Conservation (phyloP, 164 flowering plant species). For the Echeveria elegans region DNA sequence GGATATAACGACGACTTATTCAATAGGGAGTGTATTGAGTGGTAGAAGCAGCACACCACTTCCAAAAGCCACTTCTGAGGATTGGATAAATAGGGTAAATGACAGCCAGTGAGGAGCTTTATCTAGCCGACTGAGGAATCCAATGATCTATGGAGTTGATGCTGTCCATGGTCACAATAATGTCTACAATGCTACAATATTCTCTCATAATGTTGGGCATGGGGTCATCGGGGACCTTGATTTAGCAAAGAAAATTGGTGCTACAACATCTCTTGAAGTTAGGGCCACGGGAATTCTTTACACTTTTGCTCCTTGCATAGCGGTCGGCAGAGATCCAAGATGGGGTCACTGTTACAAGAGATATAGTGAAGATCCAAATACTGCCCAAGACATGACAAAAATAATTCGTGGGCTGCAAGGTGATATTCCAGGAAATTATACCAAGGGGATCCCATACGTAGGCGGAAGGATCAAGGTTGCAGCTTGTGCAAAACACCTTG, state of each 20-base stretch:
- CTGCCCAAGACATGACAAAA: conserved; percentile 53
- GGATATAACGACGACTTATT: conserved; percentile 26
- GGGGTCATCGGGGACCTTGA: conserved; percentile 61
- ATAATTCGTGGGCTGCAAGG: conserved; percentile 64
- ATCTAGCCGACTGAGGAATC: too few species aligned
- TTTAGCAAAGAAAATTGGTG: conserved; percentile 48
- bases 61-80: conserved; percentile 34
- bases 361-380: too few species aligned
- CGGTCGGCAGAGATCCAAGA: conserved; percentile 68
- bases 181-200: too few species aligned
- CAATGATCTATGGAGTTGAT: conserved; percentile 49
- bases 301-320: conserved; percentile 70
- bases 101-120: conserved; percentile 38
- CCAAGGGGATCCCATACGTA: conserved; percentile 49
- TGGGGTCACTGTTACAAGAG: conserved; percentile 78
- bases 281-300: conserved; percentile 73
- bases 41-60: conserved; percentile 54
- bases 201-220: conserved; percentile 51
- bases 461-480: conserved; percentile 53
- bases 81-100: conserved; percentile 52
- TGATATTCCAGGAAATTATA: conserved; percentile 31
- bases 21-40: conserved; percentile 50
- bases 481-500: conserved; percentile 66
- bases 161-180: too few species aligned
- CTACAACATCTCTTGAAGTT: conserved; percentile 64